Conservation (phyloP, 2,329 filamentous ascomycete species). For the Colletotrichum sp. region DNA sequence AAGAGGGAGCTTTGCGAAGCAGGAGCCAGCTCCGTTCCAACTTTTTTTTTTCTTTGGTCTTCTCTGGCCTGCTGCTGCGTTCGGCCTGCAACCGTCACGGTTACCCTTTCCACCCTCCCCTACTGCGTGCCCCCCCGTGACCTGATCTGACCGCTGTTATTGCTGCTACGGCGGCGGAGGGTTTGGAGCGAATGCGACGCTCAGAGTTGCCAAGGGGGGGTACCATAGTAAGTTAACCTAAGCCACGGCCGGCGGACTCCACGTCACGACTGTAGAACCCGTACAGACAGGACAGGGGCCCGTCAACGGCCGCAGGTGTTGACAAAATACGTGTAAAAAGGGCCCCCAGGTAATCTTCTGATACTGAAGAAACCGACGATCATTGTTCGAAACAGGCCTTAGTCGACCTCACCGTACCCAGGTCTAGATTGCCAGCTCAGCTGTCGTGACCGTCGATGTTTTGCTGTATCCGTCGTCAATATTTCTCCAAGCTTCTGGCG, state of each 20-base stretch:
- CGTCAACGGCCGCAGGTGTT: background rate
- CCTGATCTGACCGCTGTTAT: background rate
- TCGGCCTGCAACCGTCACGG: background rate
- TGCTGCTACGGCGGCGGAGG: background rate
- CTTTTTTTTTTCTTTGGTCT: background rate
- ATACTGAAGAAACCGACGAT: background rate
- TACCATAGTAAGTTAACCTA: background rate
- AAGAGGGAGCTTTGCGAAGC: background rate
- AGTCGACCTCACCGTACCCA: slow-evolving; percentile 9
- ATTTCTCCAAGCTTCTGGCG: slow-evolving; percentile 13
- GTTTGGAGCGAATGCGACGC: slow-evolving; percentile 11
- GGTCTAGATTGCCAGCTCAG: background rate
- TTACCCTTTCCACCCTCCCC: background rate
- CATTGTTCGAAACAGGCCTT: background rate
- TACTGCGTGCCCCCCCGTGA: background rate
- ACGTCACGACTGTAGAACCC: background rate
- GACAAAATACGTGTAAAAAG: background rate
- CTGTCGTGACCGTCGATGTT: background rate
- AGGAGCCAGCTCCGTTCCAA: background rate
- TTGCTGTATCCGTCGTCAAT: background rate
- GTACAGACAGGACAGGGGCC: background rate
- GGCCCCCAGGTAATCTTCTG: background rate
- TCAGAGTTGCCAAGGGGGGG: slow-evolving; percentile 10
- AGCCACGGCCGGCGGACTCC: background rate
- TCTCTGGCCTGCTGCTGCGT: background rate